Evolutionary conservation across 1,284 basidiomycete genomes (phyloP).

Genomic region (Boletus sp.): DNA sequence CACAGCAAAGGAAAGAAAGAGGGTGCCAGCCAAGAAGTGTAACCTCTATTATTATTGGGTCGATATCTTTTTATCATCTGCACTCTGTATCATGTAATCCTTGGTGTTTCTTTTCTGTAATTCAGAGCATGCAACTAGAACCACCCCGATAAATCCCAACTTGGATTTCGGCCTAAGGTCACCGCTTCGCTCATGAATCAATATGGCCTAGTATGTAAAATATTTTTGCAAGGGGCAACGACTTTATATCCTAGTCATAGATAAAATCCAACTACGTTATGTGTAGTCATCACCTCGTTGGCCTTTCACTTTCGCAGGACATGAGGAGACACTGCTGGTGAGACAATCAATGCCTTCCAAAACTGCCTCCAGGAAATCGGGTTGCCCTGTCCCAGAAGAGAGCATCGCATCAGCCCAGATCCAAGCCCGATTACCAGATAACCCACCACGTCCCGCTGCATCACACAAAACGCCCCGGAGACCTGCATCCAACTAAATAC

Average conservation of each 20-base stretch:
- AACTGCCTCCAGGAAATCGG: conserved; percentile 76
- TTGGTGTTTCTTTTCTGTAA: conserved; percentile 22
- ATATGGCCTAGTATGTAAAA: too few species aligned
- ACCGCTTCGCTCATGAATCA: too few species aligned
- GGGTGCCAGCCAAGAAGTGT: conserved; percentile 39
- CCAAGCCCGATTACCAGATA: neutral
- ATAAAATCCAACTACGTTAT: neutral
- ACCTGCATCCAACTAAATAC: conserved; percentile 48
- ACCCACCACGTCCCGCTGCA: conserved; percentile 65
- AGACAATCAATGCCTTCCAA: conserved; percentile 65
- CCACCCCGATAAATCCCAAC: too few species aligned
- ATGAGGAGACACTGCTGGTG: conserved; percentile 55
- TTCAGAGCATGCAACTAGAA: conserved; percentile 15
- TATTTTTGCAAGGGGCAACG: too few species aligned
- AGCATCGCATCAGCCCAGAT: conserved; percentile 8
- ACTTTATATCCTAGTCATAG: neutral
- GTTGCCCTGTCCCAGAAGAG: conserved; percentile 52
- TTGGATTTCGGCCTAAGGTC: too few species aligned
- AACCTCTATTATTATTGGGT: conserved; percentile 17
- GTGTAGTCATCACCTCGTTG: neutral
- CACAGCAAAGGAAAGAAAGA: conserved; percentile 41
- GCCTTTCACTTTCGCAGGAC: conserved; percentile 46
- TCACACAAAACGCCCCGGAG: conserved; percentile 64
- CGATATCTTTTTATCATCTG: conserved; percentile 37
- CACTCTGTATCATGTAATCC: conserved; percentile 37